Conservation (phyloP, 495 filamentous ascomycete genomes). For the Hypoxylon crocopeplum region DNA sequence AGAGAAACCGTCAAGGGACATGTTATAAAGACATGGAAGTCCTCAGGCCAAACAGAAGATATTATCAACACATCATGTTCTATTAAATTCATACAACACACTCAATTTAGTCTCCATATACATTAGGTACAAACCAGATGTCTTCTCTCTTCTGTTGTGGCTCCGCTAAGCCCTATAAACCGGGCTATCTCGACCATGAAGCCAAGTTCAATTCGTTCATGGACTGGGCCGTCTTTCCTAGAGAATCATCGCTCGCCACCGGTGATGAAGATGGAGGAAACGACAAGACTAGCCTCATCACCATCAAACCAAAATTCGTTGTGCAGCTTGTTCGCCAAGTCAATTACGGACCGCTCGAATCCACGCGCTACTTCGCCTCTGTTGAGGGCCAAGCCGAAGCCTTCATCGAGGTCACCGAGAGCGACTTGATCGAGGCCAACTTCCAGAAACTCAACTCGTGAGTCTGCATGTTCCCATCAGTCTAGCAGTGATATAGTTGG, state of each 20-base stretch:
- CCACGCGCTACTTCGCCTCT: constrained; percentile 42
- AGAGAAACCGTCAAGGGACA: no score
- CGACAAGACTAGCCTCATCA: constrained; percentile 1
- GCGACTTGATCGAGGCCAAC: constrained; percentile 42
- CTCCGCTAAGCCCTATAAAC: constrained; percentile 9
- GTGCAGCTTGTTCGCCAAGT: constrained; percentile 46
- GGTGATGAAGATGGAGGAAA: background rate
- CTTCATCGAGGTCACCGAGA: constrained; percentile 42
- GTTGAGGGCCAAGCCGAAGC: constrained; percentile 13
- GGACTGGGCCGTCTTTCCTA: constrained; percentile 35
- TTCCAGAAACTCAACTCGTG: constrained; percentile 49
- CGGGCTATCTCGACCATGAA: constrained; percentile 27
- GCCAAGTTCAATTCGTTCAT: constrained; percentile 40
- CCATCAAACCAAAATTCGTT: constrained; percentile 26
- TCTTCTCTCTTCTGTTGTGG: constrained; percentile 17
- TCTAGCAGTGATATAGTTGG: no score
- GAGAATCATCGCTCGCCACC: constrained; percentile 6
- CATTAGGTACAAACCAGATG: no score
- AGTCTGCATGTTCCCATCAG: no score
- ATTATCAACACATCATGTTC: no score
- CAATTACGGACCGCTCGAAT: constrained; percentile 45
- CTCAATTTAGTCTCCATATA: no score
- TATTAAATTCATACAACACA: no score
- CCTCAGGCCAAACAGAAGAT: no score
- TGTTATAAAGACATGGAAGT: no score